phyloP scores from a whole-genome alignment of 2,329 filamentous ascomycete species.

The Cladosporium sp. region DNA sequence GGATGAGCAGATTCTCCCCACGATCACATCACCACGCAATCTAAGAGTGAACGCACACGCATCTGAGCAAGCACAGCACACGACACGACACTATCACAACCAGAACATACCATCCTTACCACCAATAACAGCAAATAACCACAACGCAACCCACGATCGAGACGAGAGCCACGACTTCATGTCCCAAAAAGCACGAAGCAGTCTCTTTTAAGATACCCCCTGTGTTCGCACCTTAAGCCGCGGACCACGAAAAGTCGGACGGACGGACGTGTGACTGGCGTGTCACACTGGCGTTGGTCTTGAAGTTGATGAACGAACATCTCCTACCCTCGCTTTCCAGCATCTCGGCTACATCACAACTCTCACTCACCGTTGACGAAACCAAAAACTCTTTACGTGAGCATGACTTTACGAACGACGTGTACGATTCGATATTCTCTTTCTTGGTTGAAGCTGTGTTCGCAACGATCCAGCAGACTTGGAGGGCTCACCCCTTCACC shows the following conservation, averaged over 20 bases:
- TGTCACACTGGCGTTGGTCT: background rate
- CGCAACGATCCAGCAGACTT: background rate
- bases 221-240: background rate
- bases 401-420: constrained; percentile 5
- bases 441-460: background rate
- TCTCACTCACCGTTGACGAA: background rate
- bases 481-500: background rate
- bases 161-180: background rate
- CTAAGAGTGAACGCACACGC: background rate
- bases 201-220: background rate
- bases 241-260: background rate
- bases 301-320: background rate
- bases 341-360: background rate
- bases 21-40: background rate
- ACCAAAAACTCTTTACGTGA: background rate
- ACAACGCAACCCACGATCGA: background rate
- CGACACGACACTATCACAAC: background rate
- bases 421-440: background rate
- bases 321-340: background rate
- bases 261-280: background rate
- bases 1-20: background rate
- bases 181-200: background rate
- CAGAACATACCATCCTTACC: background rate
- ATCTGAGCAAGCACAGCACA: background rate
- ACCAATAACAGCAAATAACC: background rate